Conservation (phyloP, 768 basidiomycete species). For the Rhodotorula taiwanensis region DNA sequence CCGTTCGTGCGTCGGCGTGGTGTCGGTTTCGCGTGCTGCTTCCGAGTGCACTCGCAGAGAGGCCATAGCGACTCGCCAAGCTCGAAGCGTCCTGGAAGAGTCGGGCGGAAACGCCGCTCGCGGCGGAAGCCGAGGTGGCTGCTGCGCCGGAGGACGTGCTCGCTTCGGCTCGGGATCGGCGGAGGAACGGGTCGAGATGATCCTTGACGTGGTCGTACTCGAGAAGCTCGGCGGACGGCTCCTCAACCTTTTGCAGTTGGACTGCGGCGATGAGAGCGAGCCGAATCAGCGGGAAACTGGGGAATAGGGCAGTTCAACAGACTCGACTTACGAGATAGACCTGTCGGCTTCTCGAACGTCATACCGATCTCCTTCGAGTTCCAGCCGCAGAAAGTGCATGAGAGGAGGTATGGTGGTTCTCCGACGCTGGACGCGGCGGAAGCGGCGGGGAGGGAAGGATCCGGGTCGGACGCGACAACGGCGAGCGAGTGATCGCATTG, state of each 20-base stretch:
- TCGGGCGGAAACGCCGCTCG: slow-evolving; percentile 72
- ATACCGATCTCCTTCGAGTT: slow-evolving; percentile 85
- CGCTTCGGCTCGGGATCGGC: slow-evolving; percentile 45
- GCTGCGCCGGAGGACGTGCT: slow-evolving; percentile 19
- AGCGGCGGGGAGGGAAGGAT: slow-evolving; percentile 44
- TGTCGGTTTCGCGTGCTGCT: no score
- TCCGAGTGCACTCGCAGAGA: no score
- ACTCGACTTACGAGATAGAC: slow-evolving; percentile 66
- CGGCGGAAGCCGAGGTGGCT: slow-evolving; percentile 60
- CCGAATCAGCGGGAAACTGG: not conserved
- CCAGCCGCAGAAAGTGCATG: slow-evolving; percentile 91
- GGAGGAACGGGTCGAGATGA: slow-evolving; percentile 91
- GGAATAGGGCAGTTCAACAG: not conserved
- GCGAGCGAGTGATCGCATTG: slow-evolving; percentile 82
- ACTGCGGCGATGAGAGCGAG: slow-evolving; percentile 49
- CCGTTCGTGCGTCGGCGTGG: slow-evolving; percentile 23
- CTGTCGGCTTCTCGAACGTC: slow-evolving; percentile 92
- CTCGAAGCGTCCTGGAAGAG: slow-evolving; percentile 66
- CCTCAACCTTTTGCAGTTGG: slow-evolving; percentile 83
- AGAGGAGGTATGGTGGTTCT: slow-evolving; percentile 82
- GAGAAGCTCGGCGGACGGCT: slow-evolving; percentile 70
- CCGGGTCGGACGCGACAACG: slow-evolving; percentile 68
- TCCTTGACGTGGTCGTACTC: slow-evolving; percentile 94
- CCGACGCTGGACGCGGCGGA: slow-evolving; percentile 50
- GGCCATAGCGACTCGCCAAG: slow-evolving; percentile 2